Percentiles rank a stretch among this genome's conserved stretches.
phyloP scores from a whole-genome alignment of 2,329 filamentous ascomycete genomes.

The Annulohypoxylon truncatum region DNA sequence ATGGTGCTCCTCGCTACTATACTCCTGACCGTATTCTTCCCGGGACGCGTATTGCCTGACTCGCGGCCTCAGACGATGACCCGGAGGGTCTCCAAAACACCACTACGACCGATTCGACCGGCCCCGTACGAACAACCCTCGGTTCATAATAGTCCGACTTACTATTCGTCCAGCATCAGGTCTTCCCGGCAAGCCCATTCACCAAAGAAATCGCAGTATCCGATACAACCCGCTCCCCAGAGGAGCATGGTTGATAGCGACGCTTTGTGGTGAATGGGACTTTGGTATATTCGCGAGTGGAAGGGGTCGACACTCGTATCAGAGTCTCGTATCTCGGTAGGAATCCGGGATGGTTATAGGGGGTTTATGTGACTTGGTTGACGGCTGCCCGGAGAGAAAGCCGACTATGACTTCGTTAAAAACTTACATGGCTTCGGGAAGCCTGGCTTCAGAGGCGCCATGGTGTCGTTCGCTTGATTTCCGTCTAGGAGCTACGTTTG shows the following conservation, averaged over 20 bases:
- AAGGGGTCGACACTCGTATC: no score
- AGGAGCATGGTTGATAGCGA: slow-evolving; percentile 48
- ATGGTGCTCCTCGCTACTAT: slow-evolving; percentile 43
- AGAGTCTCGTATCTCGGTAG: not conserved
- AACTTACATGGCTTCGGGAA: not conserved
- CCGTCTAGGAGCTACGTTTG: not conserved
- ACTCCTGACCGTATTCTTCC: slow-evolving; percentile 44
- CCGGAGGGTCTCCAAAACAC: slow-evolving; percentile 29
- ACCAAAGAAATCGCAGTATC: slow-evolving; percentile 26
- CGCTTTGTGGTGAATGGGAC: slow-evolving; percentile 45
- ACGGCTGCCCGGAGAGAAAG: not conserved
- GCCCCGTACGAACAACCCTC: slow-evolving; percentile 38
- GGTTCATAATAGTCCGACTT: slow-evolving; percentile 31
- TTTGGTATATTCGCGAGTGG: no score
- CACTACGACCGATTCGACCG: slow-evolving; percentile 34
- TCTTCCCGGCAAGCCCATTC: slow-evolving; percentile 24
- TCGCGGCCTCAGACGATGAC: slow-evolving; percentile 35
- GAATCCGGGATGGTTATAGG: not conserved
- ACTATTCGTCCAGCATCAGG: slow-evolving; percentile 38
- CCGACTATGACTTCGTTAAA: not conserved
- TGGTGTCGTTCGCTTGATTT: slow-evolving; percentile 10
- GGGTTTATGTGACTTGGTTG: not conserved
- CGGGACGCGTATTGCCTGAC: slow-evolving; percentile 43
- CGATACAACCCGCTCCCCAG: slow-evolving; percentile 17
- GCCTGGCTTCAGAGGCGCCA: not conserved